Evolutionary conservation across 805 yeast species (phyloP).

Genomic region (Ogataea sp.): DNA sequence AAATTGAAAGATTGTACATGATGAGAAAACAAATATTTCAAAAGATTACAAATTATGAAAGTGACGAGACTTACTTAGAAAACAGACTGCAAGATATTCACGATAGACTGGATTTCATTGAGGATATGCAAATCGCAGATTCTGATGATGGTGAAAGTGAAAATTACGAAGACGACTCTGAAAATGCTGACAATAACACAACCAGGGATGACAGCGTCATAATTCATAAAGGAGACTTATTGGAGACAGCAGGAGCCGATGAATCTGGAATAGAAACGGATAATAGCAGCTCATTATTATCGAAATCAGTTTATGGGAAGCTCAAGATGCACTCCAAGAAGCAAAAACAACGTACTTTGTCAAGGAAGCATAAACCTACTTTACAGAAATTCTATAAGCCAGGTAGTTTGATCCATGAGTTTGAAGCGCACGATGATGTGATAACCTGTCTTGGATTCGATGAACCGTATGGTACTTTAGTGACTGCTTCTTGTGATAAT

Average conservation of each 20-base stretch:
- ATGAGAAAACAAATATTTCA: conserved; percentile 49
- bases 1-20: conserved; percentile 41
- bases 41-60: conserved; percentile 52
- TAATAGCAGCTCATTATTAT: conserved; percentile 25
- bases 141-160: too few relatives aligned
- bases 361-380: conserved; percentile 50
- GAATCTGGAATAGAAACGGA: conserved; percentile 10
- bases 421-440: conserved; percentile 45
- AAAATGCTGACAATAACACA: conserved; percentile 3
- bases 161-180: too few relatives aligned
- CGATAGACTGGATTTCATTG: conserved; percentile 34
- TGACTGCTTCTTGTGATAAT: conserved; percentile 72
- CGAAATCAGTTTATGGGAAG: conserved; percentile 37
- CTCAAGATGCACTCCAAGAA: conserved; percentile 24
- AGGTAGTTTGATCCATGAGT: conserved; percentile 43
- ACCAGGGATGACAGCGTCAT: conserved; percentile 3
- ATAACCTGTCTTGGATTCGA: conserved; percentile 61
- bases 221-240: background rate
- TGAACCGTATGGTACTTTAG: conserved; percentile 66
- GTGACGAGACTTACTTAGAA: conserved; percentile 50
- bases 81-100: conserved; percentile 35
- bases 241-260: background rate
- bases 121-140: conserved; percentile 28
- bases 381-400: conserved; percentile 56
- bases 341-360: conserved; percentile 12